Conservation (phyloP, 306 rosid genomes). For the Prunus mongolica region DNA sequence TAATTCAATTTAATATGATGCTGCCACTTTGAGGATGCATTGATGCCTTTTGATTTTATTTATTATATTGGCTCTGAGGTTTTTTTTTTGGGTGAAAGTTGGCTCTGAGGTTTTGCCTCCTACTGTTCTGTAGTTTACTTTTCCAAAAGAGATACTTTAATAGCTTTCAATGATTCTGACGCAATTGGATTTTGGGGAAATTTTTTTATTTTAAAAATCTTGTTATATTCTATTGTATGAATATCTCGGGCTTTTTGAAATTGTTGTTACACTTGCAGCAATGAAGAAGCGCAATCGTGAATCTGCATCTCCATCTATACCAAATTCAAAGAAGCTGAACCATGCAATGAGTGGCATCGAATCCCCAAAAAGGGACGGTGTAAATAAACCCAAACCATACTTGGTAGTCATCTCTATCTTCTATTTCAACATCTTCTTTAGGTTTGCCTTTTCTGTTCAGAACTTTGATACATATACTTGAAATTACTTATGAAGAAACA, state of each 20-base stretch:
- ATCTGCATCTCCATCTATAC: conserved; percentile 36
- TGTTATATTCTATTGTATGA: not conserved
- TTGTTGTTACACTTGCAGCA: conserved; percentile 32
- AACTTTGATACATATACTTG: conserved; percentile 18
- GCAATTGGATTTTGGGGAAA: not conserved
- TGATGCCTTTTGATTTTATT: conserved; percentile 18
- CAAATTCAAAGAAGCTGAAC: conserved; percentile 51
- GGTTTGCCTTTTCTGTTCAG: conserved; percentile 16
- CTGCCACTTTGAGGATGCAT: conserved; percentile 10
- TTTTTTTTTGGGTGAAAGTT: not conserved
- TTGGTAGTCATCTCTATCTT: conserved; percentile 26
- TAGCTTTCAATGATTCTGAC: conserved; percentile 29
- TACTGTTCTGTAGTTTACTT: conserved; percentile 11
- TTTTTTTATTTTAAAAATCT: not conserved
- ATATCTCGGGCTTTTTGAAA: not conserved
- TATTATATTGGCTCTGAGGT: conserved; percentile 18
- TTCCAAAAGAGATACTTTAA: conserved; percentile 20
- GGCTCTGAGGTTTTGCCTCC: conserved; percentile 22
- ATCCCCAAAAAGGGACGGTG: conserved; percentile 32
- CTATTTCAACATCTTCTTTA: conserved; percentile 8
- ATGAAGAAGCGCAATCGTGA: conserved; percentile 70
- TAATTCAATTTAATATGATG: conserved; percentile 15
- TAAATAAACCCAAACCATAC: conserved; percentile 45
- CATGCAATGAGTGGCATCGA: conserved; percentile 34
- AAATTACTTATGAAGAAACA: conserved; percentile 49